Conservation (phyloP, 2,329 filamentous ascomycete genomes). For the Aschersonia sp. region DNA sequence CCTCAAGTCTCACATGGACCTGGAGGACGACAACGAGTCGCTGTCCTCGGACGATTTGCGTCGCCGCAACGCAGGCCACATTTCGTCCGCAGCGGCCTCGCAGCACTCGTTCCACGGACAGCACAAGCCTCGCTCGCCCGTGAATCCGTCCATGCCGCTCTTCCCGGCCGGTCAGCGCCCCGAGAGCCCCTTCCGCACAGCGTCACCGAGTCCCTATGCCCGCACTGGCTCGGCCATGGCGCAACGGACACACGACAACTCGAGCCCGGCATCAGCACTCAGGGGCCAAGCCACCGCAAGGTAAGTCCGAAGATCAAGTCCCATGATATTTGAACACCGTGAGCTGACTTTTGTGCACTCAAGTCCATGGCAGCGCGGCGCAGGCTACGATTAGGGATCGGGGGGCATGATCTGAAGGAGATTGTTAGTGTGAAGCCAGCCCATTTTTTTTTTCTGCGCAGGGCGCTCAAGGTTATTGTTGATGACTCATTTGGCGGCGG, state of each 20-base stretch:
- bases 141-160: constrained; percentile 27
- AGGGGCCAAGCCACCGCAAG: constrained; percentile 24
- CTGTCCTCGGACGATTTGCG: constrained; percentile 23
- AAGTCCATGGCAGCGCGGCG: constrained; percentile 31
- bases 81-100: constrained; percentile 11
- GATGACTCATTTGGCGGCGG: too few relatives aligned
- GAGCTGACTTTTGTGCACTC: neutral
- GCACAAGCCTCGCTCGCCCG: constrained; percentile 14
- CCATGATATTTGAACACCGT: neutral
- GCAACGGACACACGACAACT: constrained; percentile 16
- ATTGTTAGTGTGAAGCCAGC: neutral
- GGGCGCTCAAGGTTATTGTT: too few relatives aligned
- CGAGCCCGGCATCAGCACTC: constrained; percentile 17
- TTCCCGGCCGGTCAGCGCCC: constrained; percentile 23
- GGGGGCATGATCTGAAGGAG: neutral
- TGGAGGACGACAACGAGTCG: constrained; percentile 27
- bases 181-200: constrained; percentile 19
- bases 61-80: constrained; percentile 17
- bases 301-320: constrained; percentile 11
- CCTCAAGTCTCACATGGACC: constrained; percentile 21
- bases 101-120: constrained; percentile 16
- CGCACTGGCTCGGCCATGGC: constrained; percentile 5
- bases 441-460: too few relatives aligned
- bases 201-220: constrained; percentile 19
- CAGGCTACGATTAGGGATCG: constrained; percentile 23